Conservation (phyloP, 176 grass and related monocot genomes). For the Secale cereale region DNA sequence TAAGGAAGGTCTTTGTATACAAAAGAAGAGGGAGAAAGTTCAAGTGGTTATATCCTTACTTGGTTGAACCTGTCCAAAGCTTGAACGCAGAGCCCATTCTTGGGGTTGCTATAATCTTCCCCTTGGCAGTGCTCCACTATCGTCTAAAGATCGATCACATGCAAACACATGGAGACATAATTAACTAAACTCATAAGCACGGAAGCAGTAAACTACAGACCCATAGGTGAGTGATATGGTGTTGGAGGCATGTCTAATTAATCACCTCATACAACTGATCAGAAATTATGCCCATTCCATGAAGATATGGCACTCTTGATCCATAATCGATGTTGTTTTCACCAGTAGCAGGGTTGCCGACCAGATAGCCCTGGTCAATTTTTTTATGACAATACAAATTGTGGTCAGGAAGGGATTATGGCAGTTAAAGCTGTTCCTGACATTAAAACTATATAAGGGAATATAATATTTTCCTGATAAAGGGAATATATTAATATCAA, state of each 20-base stretch:
- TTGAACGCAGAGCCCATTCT: slow-evolving; percentile 25
- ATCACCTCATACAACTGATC: slow-evolving; percentile 53
- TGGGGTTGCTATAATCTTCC: slow-evolving; percentile 27
- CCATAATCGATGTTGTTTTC: not conserved
- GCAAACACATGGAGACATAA: not conserved
- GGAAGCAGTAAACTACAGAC: not conserved
- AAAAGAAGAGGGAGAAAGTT: not conserved
- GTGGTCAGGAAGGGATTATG: not conserved
- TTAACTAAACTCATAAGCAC: not conserved
- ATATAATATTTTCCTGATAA: not conserved
- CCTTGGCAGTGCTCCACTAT: slow-evolving; percentile 35
- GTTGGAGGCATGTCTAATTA: not conserved
- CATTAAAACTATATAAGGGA: not conserved
- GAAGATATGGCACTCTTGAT: slow-evolving; percentile 39
- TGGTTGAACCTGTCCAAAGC: not conserved
- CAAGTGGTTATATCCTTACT: slow-evolving; percentile 24
- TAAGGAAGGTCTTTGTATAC: too few species aligned
- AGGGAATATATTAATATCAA: not conserved
- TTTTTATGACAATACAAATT: not conserved
- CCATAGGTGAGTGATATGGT: not conserved
- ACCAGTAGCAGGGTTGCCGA: slow-evolving; percentile 38
- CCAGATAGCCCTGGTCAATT: slow-evolving; percentile 40
- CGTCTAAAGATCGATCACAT: not conserved
- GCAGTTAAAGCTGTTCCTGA: not conserved
- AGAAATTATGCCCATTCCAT: slow-evolving; percentile 54